phyloP scores from a whole-genome alignment of 371 early-diverging fungal genomes.

The Mucor velutinosus region DNA sequence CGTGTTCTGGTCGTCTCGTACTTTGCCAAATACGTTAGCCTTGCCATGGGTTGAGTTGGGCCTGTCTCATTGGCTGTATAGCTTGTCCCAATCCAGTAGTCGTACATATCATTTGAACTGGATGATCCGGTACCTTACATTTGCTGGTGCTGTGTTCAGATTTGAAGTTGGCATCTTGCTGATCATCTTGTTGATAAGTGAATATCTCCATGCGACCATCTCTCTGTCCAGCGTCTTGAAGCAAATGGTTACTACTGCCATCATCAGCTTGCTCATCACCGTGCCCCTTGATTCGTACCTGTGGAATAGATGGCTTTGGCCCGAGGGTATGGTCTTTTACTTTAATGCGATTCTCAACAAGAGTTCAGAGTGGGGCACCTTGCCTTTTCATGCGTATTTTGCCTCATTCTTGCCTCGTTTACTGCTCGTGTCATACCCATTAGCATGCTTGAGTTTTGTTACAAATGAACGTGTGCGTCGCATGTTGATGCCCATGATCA shows the following conservation, averaged over 20 bases:
- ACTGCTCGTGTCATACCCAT: constrained; percentile 68
- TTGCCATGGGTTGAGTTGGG: constrained; percentile 63
- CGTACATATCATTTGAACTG: constrained; percentile 34
- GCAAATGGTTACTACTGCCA: constrained; percentile 27
- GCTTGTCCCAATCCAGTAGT: constrained; percentile 17
- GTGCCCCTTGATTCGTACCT: constrained; percentile 81
- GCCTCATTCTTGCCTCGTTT: constrained; percentile 75
- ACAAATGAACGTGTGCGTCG: constrained; percentile 50
- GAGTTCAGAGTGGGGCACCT: constrained; percentile 82
- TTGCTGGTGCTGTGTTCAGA: constrained; percentile 77
- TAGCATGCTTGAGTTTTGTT: constrained; percentile 53
- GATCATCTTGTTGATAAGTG: constrained; percentile 41
- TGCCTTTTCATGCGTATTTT: constrained; percentile 81
- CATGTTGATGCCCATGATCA: constrained; percentile 56
- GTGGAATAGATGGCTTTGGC: constrained; percentile 83
- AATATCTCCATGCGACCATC: constrained; percentile 27
- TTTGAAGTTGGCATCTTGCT: constrained; percentile 74
- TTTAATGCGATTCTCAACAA: constrained; percentile 86
- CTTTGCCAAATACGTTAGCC: constrained; percentile 88
- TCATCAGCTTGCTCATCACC: constrained; percentile 52
- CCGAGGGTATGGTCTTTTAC: constrained; percentile 81
- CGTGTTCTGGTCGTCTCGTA: constrained; percentile 85
- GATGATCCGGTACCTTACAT: constrained; percentile 61
- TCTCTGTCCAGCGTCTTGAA: constrained; percentile 23
- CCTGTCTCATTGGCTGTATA: constrained; percentile 40